Base-by-base conservation (phyloP, 441 rosid genomes). In the Iberis amara region DNA sequence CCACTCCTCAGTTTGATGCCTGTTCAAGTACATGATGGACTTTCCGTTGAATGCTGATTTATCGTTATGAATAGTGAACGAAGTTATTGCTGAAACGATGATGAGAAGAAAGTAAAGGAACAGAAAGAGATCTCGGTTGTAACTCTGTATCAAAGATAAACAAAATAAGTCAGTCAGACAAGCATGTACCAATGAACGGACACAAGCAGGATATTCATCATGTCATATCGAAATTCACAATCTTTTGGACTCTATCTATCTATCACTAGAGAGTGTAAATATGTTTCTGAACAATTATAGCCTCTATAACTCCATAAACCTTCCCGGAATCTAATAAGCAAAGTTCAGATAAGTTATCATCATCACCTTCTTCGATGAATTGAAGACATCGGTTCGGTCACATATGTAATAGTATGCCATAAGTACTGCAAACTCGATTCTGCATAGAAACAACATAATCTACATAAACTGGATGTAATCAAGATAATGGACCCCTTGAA, bases 1-100 rank as follows among this genome's bases (percentile, higher is more conserved):
- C 94, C 94, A 84, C 62, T 84, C 94, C 69, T 84, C 94, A 12
- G 94, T 84, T 71, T 84, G 89, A 77, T 84, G 89, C 59, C 94
- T 73, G 57, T 84, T 84, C 73, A 84, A 72, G 69, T 81, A 81
- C 66, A 81, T 82, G 47, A 84, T 78, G 52, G 84, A 36, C 39
- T 84, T 84, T 55, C 94, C 88, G 0, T 73, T 77, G 68, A 77
- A 48, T 28, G 94, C 68, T 41, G 94, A 81, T 74, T 69, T 86
- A 46, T 84, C 94, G 41, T 61, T 62, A 62, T 76, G 94, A 62
- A 74, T 77, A 43, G 68, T 84, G 79, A 84, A 70, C 0, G 94
- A 84, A 49, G 88, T 78, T 65, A 79, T 74, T 11, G 81, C 81
- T 15, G 89, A 81, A 52, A 79, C 94, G 48, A 84, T 79, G 78